Percentiles rank a stretch among this genome's conserved stretches.
Evolutionary conservation across 768 basidiomycete genomes (phyloP).

Genomic region (Termitomyces sp.): DNA sequence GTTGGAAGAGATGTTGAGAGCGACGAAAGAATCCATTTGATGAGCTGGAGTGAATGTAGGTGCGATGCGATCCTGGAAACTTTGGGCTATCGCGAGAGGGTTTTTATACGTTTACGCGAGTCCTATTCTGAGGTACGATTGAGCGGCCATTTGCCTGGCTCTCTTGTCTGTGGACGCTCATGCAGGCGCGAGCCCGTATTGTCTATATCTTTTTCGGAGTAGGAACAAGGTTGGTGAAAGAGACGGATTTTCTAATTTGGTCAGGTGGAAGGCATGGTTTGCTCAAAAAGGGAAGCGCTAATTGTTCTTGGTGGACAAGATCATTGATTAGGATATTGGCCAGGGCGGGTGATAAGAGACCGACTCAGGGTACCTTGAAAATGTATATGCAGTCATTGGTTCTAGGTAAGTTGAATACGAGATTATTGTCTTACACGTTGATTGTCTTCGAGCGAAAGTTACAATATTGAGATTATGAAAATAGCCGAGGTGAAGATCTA

Average conservation of each 20-base stretch:
- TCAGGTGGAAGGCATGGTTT: too few relatives aligned
- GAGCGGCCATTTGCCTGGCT: neutral
- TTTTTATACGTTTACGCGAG: neutral
- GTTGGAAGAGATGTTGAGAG: neutral
- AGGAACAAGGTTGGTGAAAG: neutral
- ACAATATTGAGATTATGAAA: neutral
- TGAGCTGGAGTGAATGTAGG: neutral
- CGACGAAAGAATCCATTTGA: slow-evolving; percentile 6
- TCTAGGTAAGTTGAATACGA: neutral
- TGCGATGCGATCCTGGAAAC: neutral
- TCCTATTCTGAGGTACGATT: neutral
- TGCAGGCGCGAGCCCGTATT: neutral
- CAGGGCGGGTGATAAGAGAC: neutral
- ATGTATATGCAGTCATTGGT: neutral
- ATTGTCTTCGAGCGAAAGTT: neutral
- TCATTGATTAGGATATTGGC: neutral
- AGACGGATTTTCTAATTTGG: neutral
- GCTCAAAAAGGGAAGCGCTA: neutral
- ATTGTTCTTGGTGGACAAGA: neutral
- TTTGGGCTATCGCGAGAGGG: neutral
- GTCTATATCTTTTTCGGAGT: neutral
- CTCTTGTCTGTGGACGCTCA: neutral
- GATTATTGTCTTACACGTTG: neutral
- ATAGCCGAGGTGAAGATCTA: neutral
- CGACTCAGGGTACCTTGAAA: neutral